phyloP scores from a whole-genome alignment of 2,329 filamentous ascomycete genomes.

The Paecilomyces fulvus region DNA sequence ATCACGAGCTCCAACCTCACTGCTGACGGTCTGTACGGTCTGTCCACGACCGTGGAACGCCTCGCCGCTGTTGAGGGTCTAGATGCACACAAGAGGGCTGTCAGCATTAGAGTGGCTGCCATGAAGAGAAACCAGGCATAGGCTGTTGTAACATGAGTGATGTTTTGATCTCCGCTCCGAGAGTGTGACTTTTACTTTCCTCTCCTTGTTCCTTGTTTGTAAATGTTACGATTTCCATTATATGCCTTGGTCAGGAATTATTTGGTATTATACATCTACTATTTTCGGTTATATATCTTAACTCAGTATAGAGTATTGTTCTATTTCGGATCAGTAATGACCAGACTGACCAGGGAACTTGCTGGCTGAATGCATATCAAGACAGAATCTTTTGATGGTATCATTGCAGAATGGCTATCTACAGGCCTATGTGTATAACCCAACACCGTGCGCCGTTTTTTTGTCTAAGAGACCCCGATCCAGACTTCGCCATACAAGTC shows the following conservation, averaged over 20 bases:
- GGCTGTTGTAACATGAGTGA: background rate
- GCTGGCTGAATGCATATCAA: background rate
- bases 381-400: background rate
- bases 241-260: background rate
- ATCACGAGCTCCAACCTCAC: slow-evolving; percentile 92
- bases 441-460: background rate
- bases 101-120: slow-evolving; percentile 53
- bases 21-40: slow-evolving; percentile 71
- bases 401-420: background rate
- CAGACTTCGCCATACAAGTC: background rate
- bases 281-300: background rate
- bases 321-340: too few species aligned
- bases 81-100: slow-evolving; percentile 77
- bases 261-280: background rate
- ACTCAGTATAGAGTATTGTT: background rate
- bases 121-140: slow-evolving; percentile 17
- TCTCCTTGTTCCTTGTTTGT: background rate
- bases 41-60: slow-evolving; percentile 87
- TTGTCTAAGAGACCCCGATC: background rate
- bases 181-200: background rate
- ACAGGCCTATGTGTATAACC: background rate
- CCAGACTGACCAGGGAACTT: too few species aligned
- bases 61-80: slow-evolving; percentile 89
- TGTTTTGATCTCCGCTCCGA: background rate
- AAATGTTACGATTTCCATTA: background rate